These are phyloP conservation scores for Massariosphaeria phaeospora DNA, from an alignment of 495 filamentous ascomycete genomes.

Conservation along the genomic window DNA sequence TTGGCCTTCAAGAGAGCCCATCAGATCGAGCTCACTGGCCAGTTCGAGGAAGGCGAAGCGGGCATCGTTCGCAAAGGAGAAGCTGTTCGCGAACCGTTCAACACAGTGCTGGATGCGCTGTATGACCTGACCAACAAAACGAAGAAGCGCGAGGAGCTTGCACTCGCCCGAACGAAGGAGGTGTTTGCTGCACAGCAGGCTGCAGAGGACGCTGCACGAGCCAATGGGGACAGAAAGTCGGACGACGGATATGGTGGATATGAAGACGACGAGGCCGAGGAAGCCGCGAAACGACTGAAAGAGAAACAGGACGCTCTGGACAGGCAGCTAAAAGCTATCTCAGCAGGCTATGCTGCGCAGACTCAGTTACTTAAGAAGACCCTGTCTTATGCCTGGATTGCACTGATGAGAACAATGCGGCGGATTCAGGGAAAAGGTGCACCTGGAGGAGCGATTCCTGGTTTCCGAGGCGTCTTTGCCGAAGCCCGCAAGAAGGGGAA, in stretches of 20 bases:
- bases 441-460: conserved; percentile 51
- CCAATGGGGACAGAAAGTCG: conserved; percentile 41
- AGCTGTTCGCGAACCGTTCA: conserved; percentile 73
- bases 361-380: conserved; percentile 67
- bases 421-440: conserved; percentile 90
- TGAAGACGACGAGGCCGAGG: conserved; percentile 50
- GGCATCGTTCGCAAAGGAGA: conserved; percentile 61
- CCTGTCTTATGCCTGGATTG: conserved; percentile 89
- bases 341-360: conserved; percentile 64
- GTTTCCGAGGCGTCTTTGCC: conserved; percentile 76
- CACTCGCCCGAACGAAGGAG: conserved; percentile 68
- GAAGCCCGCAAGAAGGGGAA: conserved; percentile 81
- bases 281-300: conserved; percentile 50
- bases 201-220: conserved; percentile 17
- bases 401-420: conserved; percentile 86
- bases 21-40: conserved; percentile 67
- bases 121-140: conserved; percentile 73
- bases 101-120: conserved; percentile 74
- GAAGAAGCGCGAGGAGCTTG: conserved; percentile 65
- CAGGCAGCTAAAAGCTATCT: conserved; percentile 63
- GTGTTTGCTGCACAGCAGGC: conserved; percentile 34
- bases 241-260: conserved; percentile 48
- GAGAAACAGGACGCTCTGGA: conserved; percentile 33
- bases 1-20: conserved; percentile 86
- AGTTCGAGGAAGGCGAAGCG: conserved; percentile 59